Evolutionary conservation across 1,284 basidiomycete species (phyloP).

Genomic region (Microbotryum scabiosae): DNA sequence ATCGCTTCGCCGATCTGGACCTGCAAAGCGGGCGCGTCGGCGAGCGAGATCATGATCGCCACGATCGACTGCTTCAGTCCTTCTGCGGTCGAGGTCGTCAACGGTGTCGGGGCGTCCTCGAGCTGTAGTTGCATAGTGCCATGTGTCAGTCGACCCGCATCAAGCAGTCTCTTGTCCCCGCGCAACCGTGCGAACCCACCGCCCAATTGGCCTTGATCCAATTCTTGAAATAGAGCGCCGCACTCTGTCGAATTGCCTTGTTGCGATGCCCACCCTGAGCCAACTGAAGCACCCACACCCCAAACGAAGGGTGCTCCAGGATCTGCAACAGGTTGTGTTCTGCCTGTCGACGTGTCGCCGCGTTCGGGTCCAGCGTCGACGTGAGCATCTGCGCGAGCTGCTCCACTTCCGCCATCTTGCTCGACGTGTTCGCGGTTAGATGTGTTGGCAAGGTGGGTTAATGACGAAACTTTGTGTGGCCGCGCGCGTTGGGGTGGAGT

Average conservation of each 20-base stretch:
- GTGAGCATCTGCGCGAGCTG: slow-evolving; percentile 17
- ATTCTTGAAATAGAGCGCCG: slow-evolving; percentile 82
- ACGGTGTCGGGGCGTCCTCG: slow-evolving; percentile 50
- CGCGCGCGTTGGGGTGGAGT: too few species aligned
- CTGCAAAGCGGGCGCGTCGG: slow-evolving; percentile 48
- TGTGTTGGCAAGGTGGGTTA: too few species aligned
- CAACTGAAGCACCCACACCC: slow-evolving; percentile 60
- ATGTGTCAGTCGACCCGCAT: background rate
- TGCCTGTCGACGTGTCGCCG: slow-evolving; percentile 55
- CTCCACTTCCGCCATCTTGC: background rate
- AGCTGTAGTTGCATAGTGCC: slow-evolving; percentile 43
- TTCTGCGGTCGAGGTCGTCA: slow-evolving; percentile 32
- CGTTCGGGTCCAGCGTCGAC: slow-evolving; percentile 22
- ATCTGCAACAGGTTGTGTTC: slow-evolving; percentile 62
- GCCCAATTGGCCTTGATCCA: slow-evolving; percentile 74
- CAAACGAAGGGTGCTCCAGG: slow-evolving; percentile 68
- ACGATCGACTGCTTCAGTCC: slow-evolving; percentile 61
- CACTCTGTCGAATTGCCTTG: slow-evolving; percentile 60
- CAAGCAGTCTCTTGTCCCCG: background rate
- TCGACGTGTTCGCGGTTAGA: too few species aligned
- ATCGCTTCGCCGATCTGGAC: slow-evolving; percentile 84
- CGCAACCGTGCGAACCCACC: slow-evolving; percentile 45
- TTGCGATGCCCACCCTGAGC: slow-evolving; percentile 61
- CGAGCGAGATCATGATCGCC: slow-evolving; percentile 70
- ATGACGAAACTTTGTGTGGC: too few species aligned